Conservation (phyloP, 805 yeast genomes). For the Starmerella asiatica region DNA sequence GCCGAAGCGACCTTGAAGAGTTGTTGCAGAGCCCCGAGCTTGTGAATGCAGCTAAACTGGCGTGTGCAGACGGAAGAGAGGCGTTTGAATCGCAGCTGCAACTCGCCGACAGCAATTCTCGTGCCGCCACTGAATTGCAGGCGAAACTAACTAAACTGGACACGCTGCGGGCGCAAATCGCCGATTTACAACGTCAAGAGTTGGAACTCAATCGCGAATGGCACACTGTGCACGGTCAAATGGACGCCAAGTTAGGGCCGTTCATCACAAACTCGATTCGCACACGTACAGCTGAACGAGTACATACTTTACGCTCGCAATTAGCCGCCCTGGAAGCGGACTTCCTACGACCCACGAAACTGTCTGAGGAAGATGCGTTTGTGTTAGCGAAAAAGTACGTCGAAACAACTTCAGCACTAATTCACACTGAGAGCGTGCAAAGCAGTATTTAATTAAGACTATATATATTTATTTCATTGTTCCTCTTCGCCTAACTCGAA, state of each 20-base stretch:
- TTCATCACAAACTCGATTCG: conserved; percentile 29
- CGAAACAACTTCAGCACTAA: background rate
- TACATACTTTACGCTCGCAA: background rate
- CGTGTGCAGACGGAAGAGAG: background rate
- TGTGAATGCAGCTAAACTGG: conserved; percentile 20
- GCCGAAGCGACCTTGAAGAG: conserved; percentile 17
- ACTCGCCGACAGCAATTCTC: conserved; percentile 22
- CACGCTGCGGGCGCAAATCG: background rate
- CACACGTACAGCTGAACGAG: background rate
- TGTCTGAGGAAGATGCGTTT: background rate
- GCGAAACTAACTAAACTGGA: conserved; percentile 24
- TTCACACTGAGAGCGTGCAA: too few relatives aligned
- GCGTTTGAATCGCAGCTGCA: conserved; percentile 18
- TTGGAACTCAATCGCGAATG: conserved; percentile 5
- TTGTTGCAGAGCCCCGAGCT: conserved; percentile 18
- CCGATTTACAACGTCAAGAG: conserved; percentile 22
- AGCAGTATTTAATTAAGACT: too few relatives aligned
- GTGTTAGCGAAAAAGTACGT: conserved; percentile 2
- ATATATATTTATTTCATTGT: too few relatives aligned
- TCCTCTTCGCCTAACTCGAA: conserved; percentile 31
- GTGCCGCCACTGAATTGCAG: conserved; percentile 22
- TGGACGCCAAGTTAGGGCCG: conserved; percentile 28
- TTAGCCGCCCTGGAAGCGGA: background rate
- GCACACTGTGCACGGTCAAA: conserved; percentile 19
- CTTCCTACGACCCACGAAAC: background rate